Conservation (phyloP, 345 rosid genomes). For the Ricinus communis region DNA sequence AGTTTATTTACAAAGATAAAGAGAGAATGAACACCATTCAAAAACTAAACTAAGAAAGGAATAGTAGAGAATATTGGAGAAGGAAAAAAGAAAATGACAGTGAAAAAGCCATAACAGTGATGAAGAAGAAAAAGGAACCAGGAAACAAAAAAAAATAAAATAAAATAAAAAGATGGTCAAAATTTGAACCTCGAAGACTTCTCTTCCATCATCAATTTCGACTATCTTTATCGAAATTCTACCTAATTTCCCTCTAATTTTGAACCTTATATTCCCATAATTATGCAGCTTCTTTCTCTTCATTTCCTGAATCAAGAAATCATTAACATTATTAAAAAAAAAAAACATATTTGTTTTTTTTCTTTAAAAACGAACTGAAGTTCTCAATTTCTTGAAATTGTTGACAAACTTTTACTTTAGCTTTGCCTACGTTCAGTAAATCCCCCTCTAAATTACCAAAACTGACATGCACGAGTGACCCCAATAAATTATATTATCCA, state of each 20-base stretch:
- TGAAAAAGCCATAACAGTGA: conserved; percentile 45
- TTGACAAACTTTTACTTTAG: background rate
- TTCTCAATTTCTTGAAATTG: too few relatives aligned
- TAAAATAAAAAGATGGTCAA: conserved; percentile 63
- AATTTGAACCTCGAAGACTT: conserved; percentile 56
- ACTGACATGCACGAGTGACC: conserved; percentile 50
- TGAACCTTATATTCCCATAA: conserved; percentile 12
- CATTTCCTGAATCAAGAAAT: too few relatives aligned
- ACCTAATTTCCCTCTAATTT: conserved; percentile 22
- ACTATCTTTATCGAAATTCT: conserved; percentile 44
- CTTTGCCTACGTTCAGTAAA: background rate
- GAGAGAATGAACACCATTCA: background rate
- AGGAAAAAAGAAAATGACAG: conserved; percentile 37
- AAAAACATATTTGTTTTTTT: too few relatives aligned
- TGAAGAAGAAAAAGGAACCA: conserved; percentile 31
- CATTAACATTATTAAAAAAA: too few relatives aligned
- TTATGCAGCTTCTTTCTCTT: too few relatives aligned
- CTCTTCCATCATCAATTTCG: conserved; percentile 52
- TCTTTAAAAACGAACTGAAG: too few relatives aligned
- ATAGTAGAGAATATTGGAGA: background rate
- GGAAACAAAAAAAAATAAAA: too few relatives aligned
- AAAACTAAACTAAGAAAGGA: background rate
- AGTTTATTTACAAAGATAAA: background rate
- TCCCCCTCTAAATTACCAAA: conserved; percentile 26
- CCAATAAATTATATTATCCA: background rate